Conservation (phyloP, 768 basidiomycete species). For the Lactarius evosmus region DNA sequence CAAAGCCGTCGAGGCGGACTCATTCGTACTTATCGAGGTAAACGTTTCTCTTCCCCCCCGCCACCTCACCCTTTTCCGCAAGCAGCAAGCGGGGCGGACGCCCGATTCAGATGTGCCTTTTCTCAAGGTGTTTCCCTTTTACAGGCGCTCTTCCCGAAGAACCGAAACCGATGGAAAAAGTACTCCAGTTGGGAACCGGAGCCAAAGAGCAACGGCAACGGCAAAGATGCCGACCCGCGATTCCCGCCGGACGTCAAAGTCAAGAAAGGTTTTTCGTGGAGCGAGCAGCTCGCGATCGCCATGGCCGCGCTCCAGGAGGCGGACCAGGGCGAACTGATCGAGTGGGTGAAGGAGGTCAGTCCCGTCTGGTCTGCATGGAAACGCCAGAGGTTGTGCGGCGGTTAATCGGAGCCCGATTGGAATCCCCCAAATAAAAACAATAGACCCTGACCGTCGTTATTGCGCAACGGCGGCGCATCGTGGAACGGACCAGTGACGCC, state of each 20-base stretch:
- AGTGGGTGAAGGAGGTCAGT: slow-evolving; percentile 81
- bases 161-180: slow-evolving; percentile 81
- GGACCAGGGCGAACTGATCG: slow-evolving; percentile 59
- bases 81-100: background rate
- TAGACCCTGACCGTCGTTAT: slow-evolving; percentile 65
- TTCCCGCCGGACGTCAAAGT: slow-evolving; percentile 71
- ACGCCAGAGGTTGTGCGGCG: background rate
- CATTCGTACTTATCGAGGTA: slow-evolving; percentile 89
- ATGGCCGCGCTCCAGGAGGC: slow-evolving; percentile 70
- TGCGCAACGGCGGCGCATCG: slow-evolving; percentile 53
- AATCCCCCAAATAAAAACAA: too few species aligned
- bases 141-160: slow-evolving; percentile 88
- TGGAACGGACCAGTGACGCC: slow-evolving; percentile 57
- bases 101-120: background rate
- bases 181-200: slow-evolving; percentile 74
- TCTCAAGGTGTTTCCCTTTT: background rate
- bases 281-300: slow-evolving; percentile 85
- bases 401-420: slow-evolving; percentile 14
- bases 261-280: slow-evolving; percentile 86
- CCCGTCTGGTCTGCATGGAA: background rate
- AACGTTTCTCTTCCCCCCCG: slow-evolving; percentile 34
- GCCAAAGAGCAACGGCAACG: slow-evolving; percentile 41
- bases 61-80: background rate
- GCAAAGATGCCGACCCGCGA: slow-evolving; percentile 41
- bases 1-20: slow-evolving; percentile 80